Evolutionary conservation across 2,329 filamentous ascomycete species (phyloP), one percentile per base, ranked within the genome.

Genomic region (Fusarium dlaminii): DNA sequence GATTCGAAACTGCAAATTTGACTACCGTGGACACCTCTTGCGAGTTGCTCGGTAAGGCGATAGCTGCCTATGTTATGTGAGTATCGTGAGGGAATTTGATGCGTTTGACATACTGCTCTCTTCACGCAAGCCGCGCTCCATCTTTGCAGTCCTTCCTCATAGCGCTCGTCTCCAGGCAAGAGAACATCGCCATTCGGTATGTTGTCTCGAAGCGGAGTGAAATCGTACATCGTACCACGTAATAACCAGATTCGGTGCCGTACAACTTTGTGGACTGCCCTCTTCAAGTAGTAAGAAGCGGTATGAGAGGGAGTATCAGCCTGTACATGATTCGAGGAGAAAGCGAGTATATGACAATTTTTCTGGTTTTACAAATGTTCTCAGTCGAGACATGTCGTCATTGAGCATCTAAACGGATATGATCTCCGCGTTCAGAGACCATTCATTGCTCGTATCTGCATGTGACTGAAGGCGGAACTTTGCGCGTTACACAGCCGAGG

Each of bases 21-120:
- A 80, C 65, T 0, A 73, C 73, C 14, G 46, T 24, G 36, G 79
- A 70, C 9, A 79, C 76, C 57, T 87, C 85, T 15, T 80, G 73
- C 3, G 82, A 66, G 0, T 78, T 80, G 5, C 75, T 80, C 2
- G 85, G 84, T 42, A 83, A 77, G 13, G 87, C 78, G 15, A 87
- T 81, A 6, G 82, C 79, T 18, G 84, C 86, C 85, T 80, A 18
- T 4, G 18, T 8, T 4, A 11, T 27, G n/a, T 63, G 24, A 60
- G 59, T 13, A 34, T 48, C 15, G 43, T 57, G 3, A 27, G 5
- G 3, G 10, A 9, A n/a, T 4, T 1, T 29, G 6, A 7, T 14
- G 7, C 36, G 40, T 8, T 27, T 27, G 39, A 68, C 77, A 51
- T 75, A 79, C 78, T n/a, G 83, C 81, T 57, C 75, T 78, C 62